These are phyloP conservation scores for Penicillium flavigenum DNA, from an alignment of 495 filamentous ascomycete species.

Conservation along the genomic window DNA sequence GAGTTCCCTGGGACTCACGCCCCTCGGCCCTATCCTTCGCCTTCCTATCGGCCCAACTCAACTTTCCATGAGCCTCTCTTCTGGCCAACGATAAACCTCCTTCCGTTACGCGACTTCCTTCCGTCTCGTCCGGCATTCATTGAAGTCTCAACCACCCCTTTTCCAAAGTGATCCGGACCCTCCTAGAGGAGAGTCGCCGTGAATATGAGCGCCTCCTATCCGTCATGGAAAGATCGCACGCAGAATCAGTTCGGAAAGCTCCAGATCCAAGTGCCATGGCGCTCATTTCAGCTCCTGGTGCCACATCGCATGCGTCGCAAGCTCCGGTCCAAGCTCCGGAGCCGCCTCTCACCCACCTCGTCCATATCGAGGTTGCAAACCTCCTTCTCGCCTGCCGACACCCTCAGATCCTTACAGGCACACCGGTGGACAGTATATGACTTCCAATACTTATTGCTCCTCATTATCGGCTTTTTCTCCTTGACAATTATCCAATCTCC, in stretches of 20 bases:
- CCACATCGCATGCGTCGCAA: constrained; percentile 71
- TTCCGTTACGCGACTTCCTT: constrained; percentile 21
- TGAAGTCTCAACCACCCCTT: constrained; percentile 23
- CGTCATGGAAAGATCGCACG: constrained; percentile 53
- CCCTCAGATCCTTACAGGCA: constrained; percentile 65
- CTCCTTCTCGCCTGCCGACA: constrained; percentile 73
- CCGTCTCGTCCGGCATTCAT: constrained; percentile 28
- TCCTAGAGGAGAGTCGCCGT: constrained; percentile 29
- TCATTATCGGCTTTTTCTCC: constrained; percentile 74
- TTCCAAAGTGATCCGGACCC: constrained; percentile 27
- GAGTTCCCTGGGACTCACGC: constrained; percentile 14
- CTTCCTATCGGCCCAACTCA: constrained; percentile 22
- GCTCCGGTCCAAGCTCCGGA: constrained; percentile 71
- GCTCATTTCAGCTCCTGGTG: constrained; percentile 52
- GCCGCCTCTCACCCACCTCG: constrained; percentile 66
- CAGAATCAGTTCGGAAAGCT: constrained; percentile 50
- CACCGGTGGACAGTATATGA: constrained; percentile 86
- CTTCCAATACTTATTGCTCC: constrained; percentile 75
- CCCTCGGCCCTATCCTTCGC: constrained; percentile 24
- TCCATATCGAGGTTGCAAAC: constrained; percentile 75
- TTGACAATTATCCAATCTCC: constrained; percentile 75
- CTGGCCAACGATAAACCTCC: constrained; percentile 31
- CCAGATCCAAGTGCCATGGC: constrained; percentile 52
- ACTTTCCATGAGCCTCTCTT: constrained; percentile 28
- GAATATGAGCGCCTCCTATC: constrained; percentile 44